Base-by-base conservation (phyloP, 495 filamentous ascomycete genomes). In the Penicillium fimorum region DNA sequence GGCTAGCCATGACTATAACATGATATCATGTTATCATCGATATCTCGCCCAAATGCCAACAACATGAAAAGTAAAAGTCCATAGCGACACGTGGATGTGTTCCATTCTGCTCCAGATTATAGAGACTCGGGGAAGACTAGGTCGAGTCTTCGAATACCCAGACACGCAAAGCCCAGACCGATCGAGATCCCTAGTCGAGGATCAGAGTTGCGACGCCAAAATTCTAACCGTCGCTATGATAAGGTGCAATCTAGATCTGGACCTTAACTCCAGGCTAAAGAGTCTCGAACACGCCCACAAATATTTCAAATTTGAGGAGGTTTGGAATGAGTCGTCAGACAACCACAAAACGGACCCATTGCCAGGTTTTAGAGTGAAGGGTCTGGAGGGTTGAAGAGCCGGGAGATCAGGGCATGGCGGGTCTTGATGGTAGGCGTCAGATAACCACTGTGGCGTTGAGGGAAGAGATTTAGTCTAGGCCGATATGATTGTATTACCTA, bases 261-360 rank as follows among this genome's bases (percentile, higher is more conserved):
- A 40, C 47, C 47, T 50, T 30, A 43, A 43, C 43, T 9, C 32
- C 9, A 25, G 47, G 48, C 17, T 24, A 27, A 8, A 43, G 25
- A 43, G 50, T 33, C 50, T 52, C 12, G 50, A 52, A 52, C 37
- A 43, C 5, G 17, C n/a, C 27, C 50, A 27, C 15, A 2, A 5
- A 22, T 2, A 9, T 13, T 33, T 43, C 24, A 13, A 20, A 27
- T 22, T 20, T 17, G 10, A 37, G 24, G 17, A 38, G 25, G 11
- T 15, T 25, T 10, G 32, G 6, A 1, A n/a, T 48, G 54, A 61
- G 57, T 65, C 60, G 60, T 65, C 60, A 63, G 53, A 50, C 57
- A 46, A 57, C 59, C 63, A 60, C 32, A 60, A 27, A 30, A 29
- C 29, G 35, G 8, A 51, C 6, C 15, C 11, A 17, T 43, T 43